Evolutionary conservation across 2,329 filamentous ascomycete genomes (phyloP), one percentile per base, ranked within the genome.

Genomic region (Venturia aucupariae): DNA sequence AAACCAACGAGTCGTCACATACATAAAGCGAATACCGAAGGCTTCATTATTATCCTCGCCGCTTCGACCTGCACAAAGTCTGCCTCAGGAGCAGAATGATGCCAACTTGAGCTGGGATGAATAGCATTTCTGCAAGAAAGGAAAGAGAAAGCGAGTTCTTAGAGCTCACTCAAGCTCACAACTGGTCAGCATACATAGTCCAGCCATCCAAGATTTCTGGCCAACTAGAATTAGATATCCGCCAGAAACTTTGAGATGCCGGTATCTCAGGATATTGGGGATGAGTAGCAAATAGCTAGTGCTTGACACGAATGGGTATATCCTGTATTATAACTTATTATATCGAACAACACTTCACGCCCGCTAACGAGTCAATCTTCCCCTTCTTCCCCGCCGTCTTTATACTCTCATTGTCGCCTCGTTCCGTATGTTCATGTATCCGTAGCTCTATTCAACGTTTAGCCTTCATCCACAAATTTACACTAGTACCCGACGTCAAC

Each of bases 341-440:
- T 62, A 51, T 35, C 32, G 54, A 61, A 39, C 39, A 64, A 41
- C 63, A 64, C 32, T 64, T 64, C 1, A 32, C 54, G 73, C 59
- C 59, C 22, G 41, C 46, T 35, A 63, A 42, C 17, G 39, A 46
- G 24, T 48, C 60, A 51, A 62, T 48, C 70, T 76, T 78, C 61
- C 79, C 76, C 65, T 78, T 76, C 66, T 70, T 70, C 44, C 77
- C 80, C 2, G 82, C 81, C 62, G 85, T 80, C 76, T 92, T 95
- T 71, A 97, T 85, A 41, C 88, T 90, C 70, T 97, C 92, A 73
- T 99, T 99, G 77, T 97, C 90, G 63, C 94, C 92, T 68, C 90
- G 83, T 76, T 99, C 93, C 38, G 89, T 99, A 68, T 96, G 80
- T 67, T 96, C 84, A 75, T 97, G 94, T 76, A 99, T 97, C 62